Base-by-base conservation (phyloP, 108 stramenopile genomes). In the Skeletonema marinoi region DNA sequence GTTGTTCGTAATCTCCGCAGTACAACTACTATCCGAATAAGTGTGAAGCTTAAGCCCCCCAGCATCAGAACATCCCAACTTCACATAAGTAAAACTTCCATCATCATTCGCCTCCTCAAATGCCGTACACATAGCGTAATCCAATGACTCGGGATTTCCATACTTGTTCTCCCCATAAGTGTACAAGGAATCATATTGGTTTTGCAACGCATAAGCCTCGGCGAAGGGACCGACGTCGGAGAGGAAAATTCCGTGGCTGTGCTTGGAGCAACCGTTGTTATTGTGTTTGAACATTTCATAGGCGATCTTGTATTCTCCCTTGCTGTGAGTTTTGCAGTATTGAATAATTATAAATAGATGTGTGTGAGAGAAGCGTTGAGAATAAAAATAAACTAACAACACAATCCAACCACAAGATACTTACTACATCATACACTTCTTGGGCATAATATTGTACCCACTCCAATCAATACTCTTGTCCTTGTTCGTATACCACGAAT, bases 171-270 rank as follows among this genome's bases (percentile, higher is more conserved):
- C 82, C 25, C 13, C 32, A 16, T 64, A 36, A 10, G 74, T 64
- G 56, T 83, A 83, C 19, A n/a, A 29, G 7, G 54, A 56, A 2
- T 78, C 82, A 10, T 60, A 17, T 32, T 74, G 58, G 35, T 65
- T 83, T 42, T 83, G 82, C 16, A 66, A 73, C 4, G 70, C 73
- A 32, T 83, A 78, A 25, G 73, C 83, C 60, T 65, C 50, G 11
- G 70, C 62, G 44, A 84, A 84, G 32, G 66, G n/a, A 21, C 70
- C 78, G 48, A 84, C 75, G 38, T 80, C 79, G 69, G 77, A 72
- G 12, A 74, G 30, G 66, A 75, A 84, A 6, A 36, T 39, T 41
- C 78, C 83, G 25, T 56, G 38, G 8, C 35, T 68, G 54, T 68
- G 76, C 56, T 64, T 62, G 13, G 62, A 3, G 65, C 83, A 84